These are phyloP conservation scores for Borovskyia barvae DNA, from an alignment of 208 protist genomes.

Conservation along the genomic window DNA sequence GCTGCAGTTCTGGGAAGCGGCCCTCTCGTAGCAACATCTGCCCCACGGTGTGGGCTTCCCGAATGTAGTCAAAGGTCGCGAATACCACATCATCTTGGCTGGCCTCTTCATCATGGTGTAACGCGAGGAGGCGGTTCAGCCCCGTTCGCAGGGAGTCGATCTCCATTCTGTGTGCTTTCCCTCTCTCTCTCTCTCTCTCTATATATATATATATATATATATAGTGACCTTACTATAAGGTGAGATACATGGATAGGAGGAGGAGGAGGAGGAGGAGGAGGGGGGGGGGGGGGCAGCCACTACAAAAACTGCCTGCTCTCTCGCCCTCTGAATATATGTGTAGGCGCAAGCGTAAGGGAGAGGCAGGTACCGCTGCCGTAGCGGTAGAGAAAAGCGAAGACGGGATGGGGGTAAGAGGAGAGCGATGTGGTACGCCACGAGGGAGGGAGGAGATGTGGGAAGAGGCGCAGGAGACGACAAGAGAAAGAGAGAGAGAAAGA, in stretches of 20 bases:
- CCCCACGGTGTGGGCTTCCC: slow-evolving; percentile 43
- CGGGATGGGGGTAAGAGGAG: not conserved
- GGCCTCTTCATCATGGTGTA: slow-evolving; percentile 53
- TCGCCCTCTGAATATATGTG: too few species aligned
- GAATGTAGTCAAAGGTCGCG: slow-evolving; percentile 61
- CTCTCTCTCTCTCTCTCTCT: too few species aligned
- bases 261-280: not conserved
- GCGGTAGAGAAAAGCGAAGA: too few species aligned
- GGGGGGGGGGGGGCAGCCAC: not conserved
- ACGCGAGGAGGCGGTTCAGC: slow-evolving; percentile 38
- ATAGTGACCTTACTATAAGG: too few species aligned
- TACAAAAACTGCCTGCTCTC: too few species aligned
- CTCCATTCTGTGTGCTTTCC: slow-evolving; percentile 60
- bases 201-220: too few species aligned
- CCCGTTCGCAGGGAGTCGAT: slow-evolving; percentile 43
- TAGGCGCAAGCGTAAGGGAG: too few species aligned
- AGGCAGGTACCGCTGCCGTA: too few species aligned
- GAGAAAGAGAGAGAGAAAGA: not conserved
- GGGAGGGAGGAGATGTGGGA: not conserved
- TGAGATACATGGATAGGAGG: not conserved
- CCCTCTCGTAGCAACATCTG: slow-evolving; percentile 61
- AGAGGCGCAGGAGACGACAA: not conserved
- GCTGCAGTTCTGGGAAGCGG: slow-evolving; percentile 64
- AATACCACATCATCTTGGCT: slow-evolving; percentile 77
- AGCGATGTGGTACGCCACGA: too few species aligned